Conservation (phyloP, 306 rosid genomes). For the Carpinus fangiana region DNA sequence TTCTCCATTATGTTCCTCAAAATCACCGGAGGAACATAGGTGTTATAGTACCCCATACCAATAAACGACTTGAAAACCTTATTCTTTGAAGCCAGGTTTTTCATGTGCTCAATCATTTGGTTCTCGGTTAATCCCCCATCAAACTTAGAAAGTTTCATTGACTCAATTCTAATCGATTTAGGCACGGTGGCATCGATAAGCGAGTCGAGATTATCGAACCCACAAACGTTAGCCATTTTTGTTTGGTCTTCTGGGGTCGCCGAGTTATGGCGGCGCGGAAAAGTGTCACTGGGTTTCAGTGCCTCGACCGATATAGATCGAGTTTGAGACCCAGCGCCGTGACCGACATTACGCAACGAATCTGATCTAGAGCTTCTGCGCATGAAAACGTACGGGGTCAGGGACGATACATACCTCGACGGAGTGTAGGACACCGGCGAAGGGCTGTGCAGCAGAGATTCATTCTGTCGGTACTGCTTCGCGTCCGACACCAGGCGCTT, state of each 20-base stretch:
- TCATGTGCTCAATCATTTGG: slow-evolving; percentile 93
- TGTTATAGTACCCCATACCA: slow-evolving; percentile 96
- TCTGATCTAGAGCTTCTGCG: slow-evolving; percentile 44
- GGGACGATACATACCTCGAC: slow-evolving; percentile 71
- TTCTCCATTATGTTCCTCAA: slow-evolving; percentile 97
- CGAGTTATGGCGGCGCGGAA: slow-evolving; percentile 93
- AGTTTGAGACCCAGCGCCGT: slow-evolving; percentile 44
- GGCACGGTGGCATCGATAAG: slow-evolving; percentile 94
- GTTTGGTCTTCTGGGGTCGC: slow-evolving; percentile 83
- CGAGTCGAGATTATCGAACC: slow-evolving; percentile 61
- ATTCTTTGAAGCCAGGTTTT: slow-evolving; percentile 72
- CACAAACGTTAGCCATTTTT: slow-evolving; percentile 66
- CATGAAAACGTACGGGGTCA: slow-evolving; percentile 49
- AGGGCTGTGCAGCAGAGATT: slow-evolving; percentile 45
- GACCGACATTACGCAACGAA: slow-evolving; percentile 33
- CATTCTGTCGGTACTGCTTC: slow-evolving; percentile 60
- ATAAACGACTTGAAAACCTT: slow-evolving; percentile 73
- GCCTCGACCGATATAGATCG: slow-evolving; percentile 89
- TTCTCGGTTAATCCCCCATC: slow-evolving; percentile 89
- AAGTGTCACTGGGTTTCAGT: slow-evolving; percentile 81
- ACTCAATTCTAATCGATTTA: slow-evolving; percentile 70
- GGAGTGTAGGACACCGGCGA: slow-evolving; percentile 58
- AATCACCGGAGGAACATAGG: slow-evolving; percentile 89
- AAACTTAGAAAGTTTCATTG: slow-evolving; percentile 67
- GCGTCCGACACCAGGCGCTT: slow-evolving; percentile 80